A percentile compares a stretch with the other conserved stretches of the same genome.
Evolutionary conservation across 2,329 filamentous ascomycete species (phyloP).

Genomic region (Bipolaris sorokiniana): DNA sequence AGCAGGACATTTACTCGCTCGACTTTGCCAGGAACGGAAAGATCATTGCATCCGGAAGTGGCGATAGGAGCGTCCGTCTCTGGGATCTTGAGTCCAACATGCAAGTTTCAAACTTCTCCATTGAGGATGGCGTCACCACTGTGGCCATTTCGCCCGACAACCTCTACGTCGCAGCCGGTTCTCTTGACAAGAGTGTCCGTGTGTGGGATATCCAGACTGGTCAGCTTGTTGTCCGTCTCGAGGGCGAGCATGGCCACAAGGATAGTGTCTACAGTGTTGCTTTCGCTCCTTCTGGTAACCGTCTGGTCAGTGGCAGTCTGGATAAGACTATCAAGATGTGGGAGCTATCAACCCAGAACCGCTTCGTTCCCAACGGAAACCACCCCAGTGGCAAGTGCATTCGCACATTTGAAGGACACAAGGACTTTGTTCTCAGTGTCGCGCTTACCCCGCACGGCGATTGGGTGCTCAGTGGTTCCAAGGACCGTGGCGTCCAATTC

Average conservation of each 20-base stretch:
- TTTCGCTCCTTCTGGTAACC: conserved; percentile 90
- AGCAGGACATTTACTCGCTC: conserved; percentile 97
- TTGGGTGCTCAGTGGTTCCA: conserved; percentile 97
- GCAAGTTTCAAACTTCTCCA: conserved; percentile 83
- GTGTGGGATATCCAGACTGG: conserved; percentile 93
- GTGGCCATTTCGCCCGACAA: conserved; percentile 97
- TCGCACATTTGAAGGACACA: conserved; percentile 96
- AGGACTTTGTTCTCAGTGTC: conserved; percentile 97
- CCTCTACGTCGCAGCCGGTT: conserved; percentile 91
- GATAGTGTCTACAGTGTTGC: conserved; percentile 97
- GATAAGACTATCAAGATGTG: conserved; percentile 99
- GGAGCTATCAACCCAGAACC: conserved; percentile 79
- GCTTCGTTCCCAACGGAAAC: conserved; percentile 68
- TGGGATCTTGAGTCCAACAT: conserved; percentile 91
- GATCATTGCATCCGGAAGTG: conserved; percentile 93
- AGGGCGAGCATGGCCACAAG: conserved; percentile 92
- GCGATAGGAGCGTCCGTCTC: conserved; percentile 90
- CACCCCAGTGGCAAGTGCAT: conserved; percentile 91
- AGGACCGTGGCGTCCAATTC: conserved; percentile 97
- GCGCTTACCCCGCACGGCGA: conserved; percentile 91
- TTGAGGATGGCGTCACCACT: conserved; percentile 96
- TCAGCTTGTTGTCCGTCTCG: conserved; percentile 86
- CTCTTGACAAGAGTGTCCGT: conserved; percentile 94
- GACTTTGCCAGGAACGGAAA: conserved; percentile 94
- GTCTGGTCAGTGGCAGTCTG: conserved; percentile 90